phyloP scores from a whole-genome alignment of 78 protist genomes.

The Guillardia theta region DNA sequence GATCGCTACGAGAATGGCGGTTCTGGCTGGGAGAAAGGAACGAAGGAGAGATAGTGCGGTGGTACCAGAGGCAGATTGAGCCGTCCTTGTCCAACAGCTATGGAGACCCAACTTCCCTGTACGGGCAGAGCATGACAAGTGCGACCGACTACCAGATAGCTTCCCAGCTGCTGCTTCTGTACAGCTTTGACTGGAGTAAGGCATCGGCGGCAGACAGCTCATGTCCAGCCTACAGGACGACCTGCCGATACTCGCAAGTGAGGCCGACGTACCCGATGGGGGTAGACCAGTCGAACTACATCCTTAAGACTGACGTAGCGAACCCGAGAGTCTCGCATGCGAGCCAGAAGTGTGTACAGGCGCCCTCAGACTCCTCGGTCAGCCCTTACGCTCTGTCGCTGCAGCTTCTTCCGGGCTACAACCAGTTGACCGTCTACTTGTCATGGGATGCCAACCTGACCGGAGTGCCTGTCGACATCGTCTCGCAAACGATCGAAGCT shows the following conservation, averaged over 20 bases:
- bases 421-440: neutral
- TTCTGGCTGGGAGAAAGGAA: neutral
- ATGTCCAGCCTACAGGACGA: neutral
- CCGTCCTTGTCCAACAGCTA: neutral
- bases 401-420: neutral
- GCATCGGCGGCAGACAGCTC: neutral
- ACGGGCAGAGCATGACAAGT: neutral
- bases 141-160: neutral
- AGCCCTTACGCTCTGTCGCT: neutral
- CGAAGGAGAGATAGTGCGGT: neutral
- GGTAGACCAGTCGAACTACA: too few species aligned
- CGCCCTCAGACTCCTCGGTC: neutral
- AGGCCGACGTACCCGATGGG: too few species aligned
- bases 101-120: slow-evolving; percentile 8
- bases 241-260: neutral
- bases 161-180: neutral
- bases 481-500: neutral
- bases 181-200: neutral
- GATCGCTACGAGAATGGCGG: neutral
- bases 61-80: neutral
- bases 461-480: neutral
- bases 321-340: too few species aligned
- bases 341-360: neutral
- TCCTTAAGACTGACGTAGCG: too few species aligned
- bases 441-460: neutral